Conservation (phyloP, 2,329 filamentous ascomycete species). For the Trichothecium sympodiale region DNA sequence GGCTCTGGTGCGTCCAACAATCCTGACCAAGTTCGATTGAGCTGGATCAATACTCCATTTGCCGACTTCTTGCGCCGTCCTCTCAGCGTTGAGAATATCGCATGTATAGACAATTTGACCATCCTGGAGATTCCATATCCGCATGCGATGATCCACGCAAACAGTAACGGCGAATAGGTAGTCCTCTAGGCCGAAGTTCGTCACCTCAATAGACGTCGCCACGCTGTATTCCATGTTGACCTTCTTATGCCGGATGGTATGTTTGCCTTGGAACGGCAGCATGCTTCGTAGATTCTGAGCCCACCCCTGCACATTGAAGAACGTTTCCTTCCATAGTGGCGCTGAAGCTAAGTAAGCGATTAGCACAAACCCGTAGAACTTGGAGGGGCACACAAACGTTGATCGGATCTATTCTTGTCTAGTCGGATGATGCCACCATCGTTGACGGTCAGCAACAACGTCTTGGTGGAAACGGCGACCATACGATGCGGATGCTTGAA, state of each 20-base stretch:
- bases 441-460: slow-evolving; percentile 69
- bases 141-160: slow-evolving; percentile 77
- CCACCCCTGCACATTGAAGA: slow-evolving; percentile 67
- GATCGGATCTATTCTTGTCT: slow-evolving; percentile 41
- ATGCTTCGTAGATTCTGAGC: slow-evolving; percentile 54
- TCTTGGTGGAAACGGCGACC: slow-evolving; percentile 59
- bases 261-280: slow-evolving; percentile 53
- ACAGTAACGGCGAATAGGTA: slow-evolving; percentile 60
- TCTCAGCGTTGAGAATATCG: slow-evolving; percentile 62
- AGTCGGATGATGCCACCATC: slow-evolving; percentile 68
- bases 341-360: slow-evolving; percentile 11
- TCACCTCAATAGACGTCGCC: slow-evolving; percentile 50
- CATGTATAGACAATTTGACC: slow-evolving; percentile 66
- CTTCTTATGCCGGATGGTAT: slow-evolving; percentile 53
- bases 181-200: slow-evolving; percentile 36
- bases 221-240: slow-evolving; percentile 56
- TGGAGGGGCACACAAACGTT: slow-evolving; percentile 21
- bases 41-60: slow-evolving; percentile 71
- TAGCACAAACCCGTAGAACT: slow-evolving; percentile 11
- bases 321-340: slow-evolving; percentile 54
- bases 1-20: slow-evolving; percentile 49
- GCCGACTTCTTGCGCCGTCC: slow-evolving; percentile 56
- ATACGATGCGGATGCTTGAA: slow-evolving; percentile 76
- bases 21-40: slow-evolving; percentile 64
- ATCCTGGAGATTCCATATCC: slow-evolving; percentile 79